Percentiles rank a stretch among this genome's conserved stretches.
Conservation (phyloP, 805 yeast genomes). For the Hanseniaspora occidentalis region DNA sequence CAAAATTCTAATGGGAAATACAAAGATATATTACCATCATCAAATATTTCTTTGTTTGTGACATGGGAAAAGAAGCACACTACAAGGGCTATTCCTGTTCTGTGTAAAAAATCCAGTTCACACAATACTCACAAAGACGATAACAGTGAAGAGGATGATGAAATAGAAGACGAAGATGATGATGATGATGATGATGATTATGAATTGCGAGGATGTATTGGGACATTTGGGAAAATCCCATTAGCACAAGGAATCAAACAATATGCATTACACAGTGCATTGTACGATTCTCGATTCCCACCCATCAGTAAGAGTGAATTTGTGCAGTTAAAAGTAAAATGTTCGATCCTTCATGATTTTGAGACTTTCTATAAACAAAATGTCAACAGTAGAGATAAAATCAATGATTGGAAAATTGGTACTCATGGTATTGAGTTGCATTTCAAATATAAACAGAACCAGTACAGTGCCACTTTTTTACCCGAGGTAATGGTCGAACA, state of each 20-base stretch:
- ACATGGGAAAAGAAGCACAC: constrained; percentile 72
- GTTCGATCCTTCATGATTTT: constrained; percentile 29
- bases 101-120: no score
- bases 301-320: constrained; percentile 52
- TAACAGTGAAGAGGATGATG: constrained; percentile 16
- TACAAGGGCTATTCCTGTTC: no score
- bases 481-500: constrained; percentile 89
- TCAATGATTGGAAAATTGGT: constrained; percentile 72
- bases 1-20: constrained; percentile 9
- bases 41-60: constrained; percentile 57
- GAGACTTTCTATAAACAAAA: constrained; percentile 17
- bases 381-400: constrained; percentile 37
- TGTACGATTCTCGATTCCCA: constrained; percentile 65
- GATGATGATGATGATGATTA: constrained; percentile 8
- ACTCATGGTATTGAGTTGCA: constrained; percentile 62
- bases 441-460: constrained; percentile 30
- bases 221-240: constrained; percentile 56
- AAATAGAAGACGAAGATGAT: constrained; percentile 6
- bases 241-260: constrained; percentile 45
- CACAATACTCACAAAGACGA: no score
- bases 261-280: constrained; percentile 58
- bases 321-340: constrained; percentile 28
- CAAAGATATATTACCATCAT: constrained; percentile 6
- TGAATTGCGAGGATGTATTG: constrained; percentile 78
- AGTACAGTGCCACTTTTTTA: constrained; percentile 65